Evolutionary conservation across 345 rosid genomes (phyloP).

Genomic region (Ceriops decandra): DNA sequence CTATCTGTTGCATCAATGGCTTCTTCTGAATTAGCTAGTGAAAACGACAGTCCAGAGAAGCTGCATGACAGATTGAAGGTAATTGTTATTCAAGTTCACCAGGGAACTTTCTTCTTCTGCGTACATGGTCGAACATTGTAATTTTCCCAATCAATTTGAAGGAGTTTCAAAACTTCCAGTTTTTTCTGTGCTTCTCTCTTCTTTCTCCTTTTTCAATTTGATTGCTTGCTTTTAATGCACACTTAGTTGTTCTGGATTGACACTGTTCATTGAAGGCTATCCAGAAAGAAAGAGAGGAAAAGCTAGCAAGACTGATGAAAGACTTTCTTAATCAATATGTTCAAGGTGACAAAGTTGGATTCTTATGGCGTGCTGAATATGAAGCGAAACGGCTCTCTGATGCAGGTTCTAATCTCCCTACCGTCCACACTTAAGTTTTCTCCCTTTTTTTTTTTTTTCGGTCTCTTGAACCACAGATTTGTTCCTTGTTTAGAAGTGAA

Average conservation of each 20-base stretch:
- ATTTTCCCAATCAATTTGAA: not conserved
- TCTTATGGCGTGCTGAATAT: constrained; percentile 46
- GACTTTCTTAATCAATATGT: constrained; percentile 52
- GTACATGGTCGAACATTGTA: too few species aligned
- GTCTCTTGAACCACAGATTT: too few species aligned
- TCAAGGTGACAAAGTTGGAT: constrained; percentile 53
- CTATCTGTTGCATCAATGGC: constrained; percentile 86
- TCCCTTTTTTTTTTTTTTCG: not conserved
- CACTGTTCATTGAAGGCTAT: constrained; percentile 39
- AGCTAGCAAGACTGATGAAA: constrained; percentile 50
- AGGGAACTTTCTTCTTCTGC: not conserved
- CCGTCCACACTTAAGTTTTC: not conserved
- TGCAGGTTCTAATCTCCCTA: constrained; percentile 34
- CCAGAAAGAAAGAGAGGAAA: constrained; percentile 73
- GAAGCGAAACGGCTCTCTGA: constrained; percentile 57
- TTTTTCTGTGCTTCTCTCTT: too few species aligned
- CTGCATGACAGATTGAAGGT: constrained; percentile 73
- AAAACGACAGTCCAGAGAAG: constrained; percentile 56
- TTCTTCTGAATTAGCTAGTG: constrained; percentile 57
- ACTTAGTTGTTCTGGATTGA: not conserved
- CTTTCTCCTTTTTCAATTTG: too few species aligned
- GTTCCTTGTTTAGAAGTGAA: too few species aligned
- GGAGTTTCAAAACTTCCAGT: not conserved
- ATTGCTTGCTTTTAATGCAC: not conserved
- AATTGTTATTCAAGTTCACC: constrained; percentile 10